Conservation (phyloP, 192 early-diverging fungal genomes). For the Backusella australiensis region DNA sequence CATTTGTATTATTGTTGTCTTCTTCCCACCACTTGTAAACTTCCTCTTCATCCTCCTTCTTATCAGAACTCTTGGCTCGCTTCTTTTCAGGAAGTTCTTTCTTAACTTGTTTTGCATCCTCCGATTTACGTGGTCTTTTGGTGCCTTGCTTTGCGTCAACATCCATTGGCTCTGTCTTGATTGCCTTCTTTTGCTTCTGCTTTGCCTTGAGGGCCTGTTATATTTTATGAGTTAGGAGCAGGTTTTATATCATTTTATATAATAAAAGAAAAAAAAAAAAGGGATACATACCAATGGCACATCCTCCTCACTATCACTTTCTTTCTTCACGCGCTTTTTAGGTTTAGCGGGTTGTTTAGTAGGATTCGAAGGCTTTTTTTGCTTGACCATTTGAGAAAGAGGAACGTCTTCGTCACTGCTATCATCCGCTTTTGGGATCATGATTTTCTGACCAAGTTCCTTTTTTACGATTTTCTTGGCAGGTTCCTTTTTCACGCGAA, state of each 20-base stretch:
- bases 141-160: not conserved
- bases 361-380: not conserved
- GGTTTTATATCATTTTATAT: not conserved
- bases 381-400: not conserved
- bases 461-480: not conserved
- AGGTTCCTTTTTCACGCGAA: not conserved
- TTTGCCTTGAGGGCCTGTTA: not conserved
- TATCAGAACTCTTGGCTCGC: slow-evolving; percentile 33
- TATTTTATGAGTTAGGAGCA: not conserved
- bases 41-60: slow-evolving; percentile 55
- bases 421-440: not conserved
- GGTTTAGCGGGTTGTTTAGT: not conserved
- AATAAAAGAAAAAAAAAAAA: not conserved
- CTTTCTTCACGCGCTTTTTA: not conserved
- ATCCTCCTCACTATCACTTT: slow-evolving; percentile 14
- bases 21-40: slow-evolving; percentile 72
- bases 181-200: not conserved
- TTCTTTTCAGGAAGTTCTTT: slow-evolving; percentile 20
- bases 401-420: not conserved
- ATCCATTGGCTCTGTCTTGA: not conserved
- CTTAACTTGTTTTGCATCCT: slow-evolving; percentile 35
- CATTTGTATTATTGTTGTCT: slow-evolving; percentile 49
- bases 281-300: not conserved
- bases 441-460: not conserved
- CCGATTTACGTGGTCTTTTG: slow-evolving; percentile 6